Percentiles rank a stretch among this genome's conserved stretches.
Evolutionary conservation across 2,329 filamentous ascomycete genomes (phyloP).

Genomic region (Ophiostoma ulmi): DNA sequence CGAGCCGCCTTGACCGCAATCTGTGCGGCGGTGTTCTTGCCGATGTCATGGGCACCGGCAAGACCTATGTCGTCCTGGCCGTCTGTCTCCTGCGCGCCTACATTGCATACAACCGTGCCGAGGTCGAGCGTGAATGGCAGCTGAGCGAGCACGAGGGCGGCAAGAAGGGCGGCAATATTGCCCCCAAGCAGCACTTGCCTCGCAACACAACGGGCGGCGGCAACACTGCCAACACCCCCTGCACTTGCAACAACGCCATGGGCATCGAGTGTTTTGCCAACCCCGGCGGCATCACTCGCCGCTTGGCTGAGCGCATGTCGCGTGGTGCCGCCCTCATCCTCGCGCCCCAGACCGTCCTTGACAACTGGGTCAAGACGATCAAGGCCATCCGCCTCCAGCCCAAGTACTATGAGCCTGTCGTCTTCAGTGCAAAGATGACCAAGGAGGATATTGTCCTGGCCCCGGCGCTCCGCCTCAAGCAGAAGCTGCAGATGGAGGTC

Average conservation of each 20-base stretch:
- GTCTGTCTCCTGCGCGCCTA: conserved; percentile 26
- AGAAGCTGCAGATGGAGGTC: conserved; percentile 27
- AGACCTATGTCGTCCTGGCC: conserved; percentile 28
- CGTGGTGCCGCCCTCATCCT: conserved; percentile 28
- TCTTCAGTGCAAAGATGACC: conserved; percentile 26
- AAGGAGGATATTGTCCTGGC: conserved; percentile 26
- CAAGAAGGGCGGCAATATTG: conserved; percentile 19
- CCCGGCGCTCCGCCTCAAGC: conserved; percentile 27
- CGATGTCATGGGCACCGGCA: conserved; percentile 30
- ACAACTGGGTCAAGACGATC: conserved; percentile 29
- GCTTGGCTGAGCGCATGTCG: conserved; percentile 26
- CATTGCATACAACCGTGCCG: conserved; percentile 28
- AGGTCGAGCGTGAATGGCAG: conserved; percentile 30
- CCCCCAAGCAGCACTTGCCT: conserved; percentile 25
- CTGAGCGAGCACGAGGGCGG: conserved; percentile 22
- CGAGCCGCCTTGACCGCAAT: conserved; percentile 25
- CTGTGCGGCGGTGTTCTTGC: conserved; percentile 29
- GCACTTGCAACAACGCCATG: conserved; percentile 27
- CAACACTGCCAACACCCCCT: conserved; percentile 11
- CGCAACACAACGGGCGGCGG: neutral
- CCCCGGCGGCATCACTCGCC: conserved; percentile 27
- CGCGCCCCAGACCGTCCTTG: conserved; percentile 27
- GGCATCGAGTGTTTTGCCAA: conserved; percentile 31
- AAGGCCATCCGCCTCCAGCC: conserved; percentile 23
- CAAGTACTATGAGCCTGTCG: conserved; percentile 28